Evolutionary conservation across 1,284 basidiomycete genomes (phyloP), one percentile per base, ranked within the genome.

Genomic region (Crucibulum cyathiforme): DNA sequence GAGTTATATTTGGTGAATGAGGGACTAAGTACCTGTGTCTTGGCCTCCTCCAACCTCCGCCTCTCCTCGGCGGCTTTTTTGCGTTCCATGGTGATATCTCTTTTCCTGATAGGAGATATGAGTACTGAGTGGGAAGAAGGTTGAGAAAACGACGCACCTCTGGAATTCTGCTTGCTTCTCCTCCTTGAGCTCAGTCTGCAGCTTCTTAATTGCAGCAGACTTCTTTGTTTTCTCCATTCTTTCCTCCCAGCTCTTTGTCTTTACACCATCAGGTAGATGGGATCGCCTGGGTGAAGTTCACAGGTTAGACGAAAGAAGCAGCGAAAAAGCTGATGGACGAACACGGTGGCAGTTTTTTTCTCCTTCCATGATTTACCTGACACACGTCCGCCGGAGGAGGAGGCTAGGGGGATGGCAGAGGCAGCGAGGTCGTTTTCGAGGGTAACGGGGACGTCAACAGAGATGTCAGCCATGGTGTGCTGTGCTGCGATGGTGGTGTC

Each of bases 281-380:
- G 91, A 86, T 24, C 90, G 89, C 36, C 91, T 93, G 70, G 37
- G 51, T 31, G 54, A 50, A 60, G 51, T 48, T 46, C 53, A 41
- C 56, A 55, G 59, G 63, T 61, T 57, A 54, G 47, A 53, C 55
- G 45, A 51, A 24, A 43, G 24, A 41, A 12, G 46, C 19, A 60
- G 50, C 62, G 49, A 58, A 36, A 57, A 36, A 52, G 55, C 12
- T 53, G 31, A 39, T 51, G 7, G 58, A 60, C 67, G 54, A 66
- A 92, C 91, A 86, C 84, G 34, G 88, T 87, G 9, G 92, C 82
- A 1, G 82, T 72, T 71, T 90, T 91, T 38, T 64, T 66, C 3
- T 67, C 60, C 67, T 93, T 93, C 91, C 91, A 93, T 53, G 83
- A 64, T 70, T 90, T 91, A 8, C 88, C 84, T 1, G 89, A 90